A percentile compares a stretch with the other conserved stretches of the same genome.
These are phyloP conservation scores for Rhododendron molle DNA, from an alignment of 148 eudicot genomes.

Conservation along the genomic window DNA sequence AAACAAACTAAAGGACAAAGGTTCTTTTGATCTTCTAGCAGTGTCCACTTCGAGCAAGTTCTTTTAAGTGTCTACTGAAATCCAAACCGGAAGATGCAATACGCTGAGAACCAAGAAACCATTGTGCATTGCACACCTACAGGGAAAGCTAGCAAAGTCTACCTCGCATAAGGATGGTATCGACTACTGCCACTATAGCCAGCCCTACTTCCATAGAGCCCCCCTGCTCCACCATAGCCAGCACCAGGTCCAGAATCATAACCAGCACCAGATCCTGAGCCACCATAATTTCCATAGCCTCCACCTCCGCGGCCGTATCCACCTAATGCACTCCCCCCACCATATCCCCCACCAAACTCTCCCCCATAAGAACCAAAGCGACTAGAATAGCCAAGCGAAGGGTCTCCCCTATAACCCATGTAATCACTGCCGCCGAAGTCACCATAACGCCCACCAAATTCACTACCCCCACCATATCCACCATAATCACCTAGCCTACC, in stretches of 20 bases:
- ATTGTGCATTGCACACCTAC: background rate
- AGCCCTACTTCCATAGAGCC: conserved; percentile 28
- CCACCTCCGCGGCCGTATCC: conserved; percentile 28
- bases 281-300: conserved; percentile 28
- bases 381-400: conserved; percentile 28
- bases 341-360: conserved; percentile 29
- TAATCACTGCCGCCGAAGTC: conserved; percentile 25
- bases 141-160: conserved; percentile 14
- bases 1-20: background rate
- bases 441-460: conserved; percentile 20
- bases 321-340: conserved; percentile 24
- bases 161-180: conserved; percentile 33
- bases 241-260: conserved; percentile 26
- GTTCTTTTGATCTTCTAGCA: conserved; percentile 12
- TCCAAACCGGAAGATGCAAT: conserved; percentile 13
- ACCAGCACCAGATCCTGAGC: conserved; percentile 21
- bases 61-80: conserved; percentile 1
- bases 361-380: conserved; percentile 33
- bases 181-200: conserved; percentile 34
- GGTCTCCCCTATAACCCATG: conserved; percentile 32
- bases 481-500: conserved; percentile 30
- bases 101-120: background rate
- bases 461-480: conserved; percentile 22
- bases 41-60: conserved; percentile 10
- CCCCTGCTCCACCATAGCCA: conserved; percentile 29